Evolutionary conservation across 2,329 filamentous ascomycete species (phyloP).

Genomic region (Fusarium avenaceum): DNA sequence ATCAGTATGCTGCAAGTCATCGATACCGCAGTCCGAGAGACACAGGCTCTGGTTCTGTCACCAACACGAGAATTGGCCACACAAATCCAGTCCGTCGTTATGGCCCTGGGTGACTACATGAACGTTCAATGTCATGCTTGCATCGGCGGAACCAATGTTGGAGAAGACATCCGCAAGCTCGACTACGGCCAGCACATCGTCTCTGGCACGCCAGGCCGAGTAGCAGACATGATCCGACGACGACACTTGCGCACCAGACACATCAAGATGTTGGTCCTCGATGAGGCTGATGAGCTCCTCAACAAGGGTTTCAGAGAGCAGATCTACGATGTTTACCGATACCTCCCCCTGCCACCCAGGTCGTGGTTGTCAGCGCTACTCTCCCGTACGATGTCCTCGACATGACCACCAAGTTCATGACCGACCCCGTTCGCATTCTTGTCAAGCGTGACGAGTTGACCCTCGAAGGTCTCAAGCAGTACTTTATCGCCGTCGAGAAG

Average conservation of each 20-base stretch:
- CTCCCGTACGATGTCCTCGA: slow-evolving; percentile 98
- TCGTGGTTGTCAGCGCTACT: slow-evolving; percentile 97
- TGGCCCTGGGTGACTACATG: slow-evolving; percentile 99
- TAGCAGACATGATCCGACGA: slow-evolving; percentile 75
- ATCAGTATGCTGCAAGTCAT: slow-evolving; percentile 97
- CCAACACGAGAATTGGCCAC: slow-evolving; percentile 97
- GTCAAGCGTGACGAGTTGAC: slow-evolving; percentile 99
- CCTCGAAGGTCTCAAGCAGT: slow-evolving; percentile 96
- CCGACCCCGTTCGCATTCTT: slow-evolving; percentile 93
- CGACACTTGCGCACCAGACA: slow-evolving; percentile 70
- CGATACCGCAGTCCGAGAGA: slow-evolving; percentile 91
- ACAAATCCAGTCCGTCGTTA: slow-evolving; percentile 98
- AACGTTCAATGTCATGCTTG: slow-evolving; percentile 99
- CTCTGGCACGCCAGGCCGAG: slow-evolving; percentile 95
- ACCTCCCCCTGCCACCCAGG: slow-evolving; percentile 97
- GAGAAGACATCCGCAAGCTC: slow-evolving; percentile 97
- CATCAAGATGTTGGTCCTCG: slow-evolving; percentile 74
- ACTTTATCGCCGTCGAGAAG: slow-evolving; percentile 99
- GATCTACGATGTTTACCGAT: slow-evolving; percentile 99
- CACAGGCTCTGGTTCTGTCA: slow-evolving; percentile 93
- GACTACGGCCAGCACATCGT: slow-evolving; percentile 99
- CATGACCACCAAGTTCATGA: slow-evolving; percentile 99
- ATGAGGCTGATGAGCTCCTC: slow-evolving; percentile 75
- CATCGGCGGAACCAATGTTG: slow-evolving; percentile 97
- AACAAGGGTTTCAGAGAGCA: slow-evolving; percentile 98